A percentile compares a stretch with the other conserved stretches of the same genome.
phyloP scores from a whole-genome alignment of 352 stramenopile species.

The Phytophthora litchii region DNA sequence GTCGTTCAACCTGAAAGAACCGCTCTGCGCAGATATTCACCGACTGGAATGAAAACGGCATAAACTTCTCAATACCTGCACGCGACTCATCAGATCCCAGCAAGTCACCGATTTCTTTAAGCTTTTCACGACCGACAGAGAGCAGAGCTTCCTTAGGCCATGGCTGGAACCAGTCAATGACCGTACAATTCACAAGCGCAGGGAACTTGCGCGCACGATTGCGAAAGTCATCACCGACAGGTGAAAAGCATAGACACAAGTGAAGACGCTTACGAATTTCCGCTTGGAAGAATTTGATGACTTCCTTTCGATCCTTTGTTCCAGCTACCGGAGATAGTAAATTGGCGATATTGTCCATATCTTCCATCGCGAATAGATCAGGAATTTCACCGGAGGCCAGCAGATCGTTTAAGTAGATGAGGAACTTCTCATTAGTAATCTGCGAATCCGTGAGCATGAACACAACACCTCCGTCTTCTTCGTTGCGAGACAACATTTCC shows the following conservation, averaged over 20 bases:
- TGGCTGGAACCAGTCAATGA: conserved; percentile 96
- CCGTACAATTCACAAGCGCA: conserved; percentile 95
- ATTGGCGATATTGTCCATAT: conserved; percentile 95
- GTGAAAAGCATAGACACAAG: conserved; percentile 94
- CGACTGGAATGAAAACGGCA: conserved; percentile 95
- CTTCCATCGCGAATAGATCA: conserved; percentile 94
- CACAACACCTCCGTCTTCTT: conserved; percentile 89
- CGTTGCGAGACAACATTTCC: conserved; percentile 87
- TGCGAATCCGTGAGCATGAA: conserved; percentile 96
- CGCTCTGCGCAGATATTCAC: conserved; percentile 92
- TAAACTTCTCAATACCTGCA: conserved; percentile 94
- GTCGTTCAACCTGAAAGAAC: conserved; percentile 91
- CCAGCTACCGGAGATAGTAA: conserved; percentile 72
- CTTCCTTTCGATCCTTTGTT: conserved; percentile 89
- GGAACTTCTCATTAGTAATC: conserved; percentile 97
- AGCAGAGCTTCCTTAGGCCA: conserved; percentile 94
- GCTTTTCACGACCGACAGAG: conserved; percentile 89
- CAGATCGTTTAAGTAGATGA: conserved; percentile 97
- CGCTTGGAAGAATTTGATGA: conserved; percentile 95
- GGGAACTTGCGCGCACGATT: conserved; percentile 95
- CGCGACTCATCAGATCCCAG: conserved; percentile 83
- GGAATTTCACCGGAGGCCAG: conserved; percentile 94
- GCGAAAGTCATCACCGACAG: conserved; percentile 95
- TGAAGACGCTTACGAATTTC: conserved; percentile 96
- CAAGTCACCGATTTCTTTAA: conserved; percentile 85